Evolutionary conservation across 2,329 filamentous ascomycete species (phyloP).

Genomic region (Clonostachys rhizophaga): DNA sequence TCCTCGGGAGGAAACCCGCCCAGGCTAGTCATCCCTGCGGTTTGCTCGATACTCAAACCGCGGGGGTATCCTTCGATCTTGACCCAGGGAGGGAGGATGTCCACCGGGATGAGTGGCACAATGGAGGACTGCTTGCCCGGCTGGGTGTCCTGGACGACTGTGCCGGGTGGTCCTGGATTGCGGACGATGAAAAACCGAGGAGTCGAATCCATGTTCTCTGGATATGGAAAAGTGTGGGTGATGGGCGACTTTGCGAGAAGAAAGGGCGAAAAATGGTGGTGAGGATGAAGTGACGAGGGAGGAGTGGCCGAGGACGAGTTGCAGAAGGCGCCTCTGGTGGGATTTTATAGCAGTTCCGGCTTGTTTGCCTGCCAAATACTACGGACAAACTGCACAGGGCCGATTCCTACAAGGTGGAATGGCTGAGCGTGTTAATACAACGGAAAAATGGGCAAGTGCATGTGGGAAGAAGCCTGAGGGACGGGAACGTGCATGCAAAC

Average conservation of each 20-base stretch:
- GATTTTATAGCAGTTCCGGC: no score
- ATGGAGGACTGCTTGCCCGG: constrained; percentile 10
- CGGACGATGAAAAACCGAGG: constrained; percentile 37
- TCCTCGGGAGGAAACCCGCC: constrained; percentile 13
- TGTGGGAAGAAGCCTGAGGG: background rate
- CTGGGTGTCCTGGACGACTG: background rate
- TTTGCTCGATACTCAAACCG: constrained; percentile 28
- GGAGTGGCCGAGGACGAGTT: no score
- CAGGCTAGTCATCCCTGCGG: constrained; percentile 28
- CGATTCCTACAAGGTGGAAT: no score
- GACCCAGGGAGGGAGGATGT: constrained; percentile 43
- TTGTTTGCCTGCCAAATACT: no score
- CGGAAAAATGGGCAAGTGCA: background rate
- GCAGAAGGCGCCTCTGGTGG: no score
- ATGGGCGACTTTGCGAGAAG: no score
- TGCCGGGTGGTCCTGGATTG: constrained; percentile 16
- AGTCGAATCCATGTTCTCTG: constrained; percentile 8
- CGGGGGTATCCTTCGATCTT: constrained; percentile 37
- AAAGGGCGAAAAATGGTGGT: no score
- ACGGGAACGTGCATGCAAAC: background rate
- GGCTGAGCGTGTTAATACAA: background rate
- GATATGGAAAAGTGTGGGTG: no score
- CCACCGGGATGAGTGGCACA: constrained; percentile 49
- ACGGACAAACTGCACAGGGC: no score
- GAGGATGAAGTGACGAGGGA: no score